Percentiles rank a stretch among this genome's conserved stretches.
These are phyloP conservation scores for Pseudocercospora vitis DNA, from an alignment of 2,329 filamentous ascomycete genomes.

Conservation along the genomic window DNA sequence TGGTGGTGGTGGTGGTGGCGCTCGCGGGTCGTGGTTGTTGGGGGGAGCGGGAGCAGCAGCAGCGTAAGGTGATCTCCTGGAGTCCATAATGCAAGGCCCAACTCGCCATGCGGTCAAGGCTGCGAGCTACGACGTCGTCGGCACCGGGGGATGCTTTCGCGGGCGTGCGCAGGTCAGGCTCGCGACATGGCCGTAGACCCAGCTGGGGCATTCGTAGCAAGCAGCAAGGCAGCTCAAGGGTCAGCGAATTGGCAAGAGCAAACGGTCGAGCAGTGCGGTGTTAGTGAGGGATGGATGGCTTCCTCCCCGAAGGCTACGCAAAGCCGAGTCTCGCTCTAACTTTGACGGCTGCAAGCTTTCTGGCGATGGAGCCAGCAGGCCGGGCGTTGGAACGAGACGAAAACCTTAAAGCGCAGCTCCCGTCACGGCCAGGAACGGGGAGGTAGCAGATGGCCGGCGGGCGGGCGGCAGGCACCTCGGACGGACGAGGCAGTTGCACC, in stretches of 20 bases:
- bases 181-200: slow-evolving; percentile 14
- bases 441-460: slow-evolving; percentile 2
- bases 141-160: slow-evolving; percentile 25
- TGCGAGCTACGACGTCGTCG: slow-evolving; percentile 21
- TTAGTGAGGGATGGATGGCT: background rate
- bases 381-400: slow-evolving; percentile 5
- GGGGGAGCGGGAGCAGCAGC: slow-evolving; percentile 17
- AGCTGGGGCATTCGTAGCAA: slow-evolving; percentile 18
- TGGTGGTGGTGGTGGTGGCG: slow-evolving; percentile 19
- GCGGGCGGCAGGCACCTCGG: slow-evolving; percentile 2
- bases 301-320: slow-evolving; percentile 2
- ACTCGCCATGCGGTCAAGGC: slow-evolving; percentile 30
- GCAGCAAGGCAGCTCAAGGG: slow-evolving; percentile 14
- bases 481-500: too few species aligned
- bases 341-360: slow-evolving; percentile 6
- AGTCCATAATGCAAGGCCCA: slow-evolving; percentile 28
- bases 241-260: slow-evolving; percentile 19
- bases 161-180: slow-evolving; percentile 23
- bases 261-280: slow-evolving; percentile 8
- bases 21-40: slow-evolving; percentile 15
- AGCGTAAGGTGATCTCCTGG: slow-evolving; percentile 22
- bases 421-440: slow-evolving; percentile 5
- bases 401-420: slow-evolving; percentile 14
- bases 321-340: slow-evolving; percentile 5
- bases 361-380: slow-evolving; percentile 7